Evolutionary conservation across 306 rosid genomes (phyloP), one percentile per base, ranked within the genome.

Genomic region (Aeschynomene evenia): DNA sequence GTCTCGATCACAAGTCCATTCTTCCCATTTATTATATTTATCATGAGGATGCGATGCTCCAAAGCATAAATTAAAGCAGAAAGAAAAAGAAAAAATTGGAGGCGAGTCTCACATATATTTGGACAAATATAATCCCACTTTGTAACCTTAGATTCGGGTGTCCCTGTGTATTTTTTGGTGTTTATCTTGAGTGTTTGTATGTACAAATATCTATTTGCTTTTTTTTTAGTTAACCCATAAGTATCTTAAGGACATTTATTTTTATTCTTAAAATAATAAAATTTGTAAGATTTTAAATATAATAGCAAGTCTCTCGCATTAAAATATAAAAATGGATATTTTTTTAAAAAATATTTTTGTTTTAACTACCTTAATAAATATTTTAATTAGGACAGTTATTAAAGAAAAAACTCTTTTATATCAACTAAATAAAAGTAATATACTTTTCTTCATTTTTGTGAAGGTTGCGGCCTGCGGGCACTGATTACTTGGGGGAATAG

Each of bases 1-100:
- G 80, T 76, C 75, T 11, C 56, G 39, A 39, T 68, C 80, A 76
- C 63, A 68, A 67, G 80, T 76, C 80, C 26, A 70, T 49, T 68
- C 75, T 50, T 68, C n/a, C 48, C 70, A 58, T 62, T 34, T 5
- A 9, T 37, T 15, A n/a, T 34, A 13, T 5, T 4, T 28, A 20
- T 28, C 34, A 13, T 5, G 6, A 55, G 16, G 10, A 20, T 20
- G 26, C 42, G 10, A 20, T 20, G 26, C 42, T n/a, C 52, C 13
- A 5, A 69, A 40, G 46, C 63, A 31, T n/a, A n/a, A n/a, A n/a
- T n/a, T n/a, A n/a, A n/a, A n/a, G n/a, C n/a, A n/a, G n/a, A n/a
- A n/a, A 63, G 23, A 63, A 23, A 24, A 8, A 15, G 24, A 49
- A 8, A 46, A 1, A 43, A 9, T 63, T 43, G 15, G 54, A 9